These are phyloP conservation scores for Apiospora aurea DNA, from an alignment of 2,329 filamentous ascomycete species.

Conservation along the genomic window DNA sequence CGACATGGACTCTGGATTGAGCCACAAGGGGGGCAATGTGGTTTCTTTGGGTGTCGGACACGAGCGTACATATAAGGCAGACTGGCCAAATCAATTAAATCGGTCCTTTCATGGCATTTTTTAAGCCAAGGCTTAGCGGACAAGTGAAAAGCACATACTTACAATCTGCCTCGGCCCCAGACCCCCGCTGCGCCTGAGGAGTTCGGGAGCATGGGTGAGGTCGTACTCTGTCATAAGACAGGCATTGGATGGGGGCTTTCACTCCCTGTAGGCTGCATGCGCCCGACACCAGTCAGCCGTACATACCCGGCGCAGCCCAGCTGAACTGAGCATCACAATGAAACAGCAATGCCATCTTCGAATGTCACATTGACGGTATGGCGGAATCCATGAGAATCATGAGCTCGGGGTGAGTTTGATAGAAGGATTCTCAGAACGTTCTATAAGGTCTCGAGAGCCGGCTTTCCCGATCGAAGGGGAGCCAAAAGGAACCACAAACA, in stretches of 20 bases:
- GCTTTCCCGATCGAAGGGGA: background rate
- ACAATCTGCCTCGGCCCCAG: background rate
- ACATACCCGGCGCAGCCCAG: background rate
- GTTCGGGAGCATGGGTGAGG: background rate
- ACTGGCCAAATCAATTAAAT: background rate
- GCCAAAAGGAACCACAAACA: background rate
- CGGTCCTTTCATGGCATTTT: background rate
- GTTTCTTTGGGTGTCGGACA: background rate
- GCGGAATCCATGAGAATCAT: background rate
- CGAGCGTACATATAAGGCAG: background rate
- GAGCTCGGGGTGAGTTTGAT: no score
- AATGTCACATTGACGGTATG: background rate
- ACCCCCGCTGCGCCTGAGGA: background rate
- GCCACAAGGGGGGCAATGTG: background rate
- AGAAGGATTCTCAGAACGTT: background rate
- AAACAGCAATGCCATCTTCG: background rate
- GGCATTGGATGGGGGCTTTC: background rate
- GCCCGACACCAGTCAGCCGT: background rate
- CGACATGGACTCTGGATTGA: no score
- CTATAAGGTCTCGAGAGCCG: background rate
- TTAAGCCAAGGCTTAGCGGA: background rate
- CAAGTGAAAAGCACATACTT: background rate
- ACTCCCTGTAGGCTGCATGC: background rate
- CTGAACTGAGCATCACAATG: background rate
- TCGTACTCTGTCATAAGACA: background rate